Percentiles rank a stretch among this genome's conserved stretches.
Evolutionary conservation across 768 basidiomycete genomes (phyloP).

Genomic region (Auriscalpium vulgare): DNA sequence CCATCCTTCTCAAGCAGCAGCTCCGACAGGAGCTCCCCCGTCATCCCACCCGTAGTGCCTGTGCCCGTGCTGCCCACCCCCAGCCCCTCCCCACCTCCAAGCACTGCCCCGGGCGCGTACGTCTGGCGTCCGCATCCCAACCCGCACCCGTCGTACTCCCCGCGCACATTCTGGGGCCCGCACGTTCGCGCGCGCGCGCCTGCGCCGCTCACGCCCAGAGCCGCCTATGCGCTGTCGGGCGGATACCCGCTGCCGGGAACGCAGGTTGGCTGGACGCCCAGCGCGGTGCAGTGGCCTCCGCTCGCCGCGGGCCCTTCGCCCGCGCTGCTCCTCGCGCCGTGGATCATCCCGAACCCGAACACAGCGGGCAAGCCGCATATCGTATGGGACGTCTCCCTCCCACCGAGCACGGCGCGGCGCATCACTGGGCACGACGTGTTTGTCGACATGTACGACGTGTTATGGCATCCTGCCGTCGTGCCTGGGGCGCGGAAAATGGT

Average conservation of each 20-base stretch:
- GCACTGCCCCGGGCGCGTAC: too few relatives aligned
- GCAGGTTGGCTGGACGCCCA: slow-evolving; percentile 5
- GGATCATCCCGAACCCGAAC: slow-evolving; percentile 9
- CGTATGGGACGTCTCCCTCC: slow-evolving; percentile 8
- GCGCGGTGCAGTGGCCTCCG: slow-evolving; percentile 8
- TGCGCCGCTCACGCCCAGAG: background rate
- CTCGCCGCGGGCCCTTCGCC: background rate
- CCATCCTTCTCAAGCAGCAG: too few relatives aligned
- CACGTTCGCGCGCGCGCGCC: background rate
- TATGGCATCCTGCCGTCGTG: slow-evolving; percentile 6
- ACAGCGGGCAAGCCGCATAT: slow-evolving; percentile 7
- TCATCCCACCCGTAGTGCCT: too few relatives aligned
- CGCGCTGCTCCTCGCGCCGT: slow-evolving; percentile 10
- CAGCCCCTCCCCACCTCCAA: too few relatives aligned
- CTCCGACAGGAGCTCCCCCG: too few relatives aligned
- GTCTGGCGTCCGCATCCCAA: too few relatives aligned
- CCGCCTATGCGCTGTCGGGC: background rate
- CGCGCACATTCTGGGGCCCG: background rate
- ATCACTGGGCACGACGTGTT: slow-evolving; percentile 9
- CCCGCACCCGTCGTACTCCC: background rate
- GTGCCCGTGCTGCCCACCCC: too few relatives aligned
- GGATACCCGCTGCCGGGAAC: background rate
- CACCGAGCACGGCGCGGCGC: slow-evolving; percentile 7
- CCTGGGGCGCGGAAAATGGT: background rate
- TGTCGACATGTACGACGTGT: slow-evolving; percentile 7